phyloP scores from a whole-genome alignment of 129 eudicot genomes.

The Artemisia tridentata region DNA sequence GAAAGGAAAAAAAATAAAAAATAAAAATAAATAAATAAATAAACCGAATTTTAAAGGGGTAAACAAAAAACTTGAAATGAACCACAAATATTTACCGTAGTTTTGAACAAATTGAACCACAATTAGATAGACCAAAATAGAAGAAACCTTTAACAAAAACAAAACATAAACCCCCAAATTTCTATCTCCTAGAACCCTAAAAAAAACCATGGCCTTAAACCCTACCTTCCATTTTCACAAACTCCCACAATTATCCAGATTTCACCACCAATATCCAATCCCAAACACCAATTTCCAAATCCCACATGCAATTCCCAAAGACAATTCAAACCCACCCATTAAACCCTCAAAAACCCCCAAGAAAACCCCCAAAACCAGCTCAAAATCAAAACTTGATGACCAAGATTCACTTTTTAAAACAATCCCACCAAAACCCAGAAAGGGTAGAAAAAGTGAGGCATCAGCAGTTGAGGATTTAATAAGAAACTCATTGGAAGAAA shows the following conservation, averaged over 20 bases:
- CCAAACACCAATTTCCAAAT: constrained; percentile 26
- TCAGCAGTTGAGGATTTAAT: constrained; percentile 86
- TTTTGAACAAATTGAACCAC: too few relatives aligned
- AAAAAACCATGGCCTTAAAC: constrained; percentile 36
- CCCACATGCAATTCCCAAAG: constrained; percentile 33
- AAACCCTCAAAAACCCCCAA: constrained; percentile 22
- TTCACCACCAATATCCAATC: constrained; percentile 19
- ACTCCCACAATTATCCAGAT: constrained; percentile 18
- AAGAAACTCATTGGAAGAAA: constrained; percentile 58
- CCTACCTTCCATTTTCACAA: constrained; percentile 28
- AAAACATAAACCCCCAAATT: too few relatives aligned
- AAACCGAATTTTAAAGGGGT: too few relatives aligned
- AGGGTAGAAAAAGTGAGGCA: constrained; percentile 82
- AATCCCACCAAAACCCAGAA: constrained; percentile 72
- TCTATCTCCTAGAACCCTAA: constrained; percentile 15
- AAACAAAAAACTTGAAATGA: too few relatives aligned
- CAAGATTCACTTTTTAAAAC: constrained; percentile 36
- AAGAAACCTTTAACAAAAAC: not conserved
- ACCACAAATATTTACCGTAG: too few relatives aligned
- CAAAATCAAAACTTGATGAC: constrained; percentile 36
- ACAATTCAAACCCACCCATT: constrained; percentile 21
- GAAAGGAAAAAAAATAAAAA: too few relatives aligned
- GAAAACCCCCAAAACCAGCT: constrained; percentile 19
- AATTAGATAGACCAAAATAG: not conserved
- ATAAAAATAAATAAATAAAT: too few relatives aligned